phyloP scores from a whole-genome alignment of 106 monocot species.

The Triglochin maritima region DNA sequence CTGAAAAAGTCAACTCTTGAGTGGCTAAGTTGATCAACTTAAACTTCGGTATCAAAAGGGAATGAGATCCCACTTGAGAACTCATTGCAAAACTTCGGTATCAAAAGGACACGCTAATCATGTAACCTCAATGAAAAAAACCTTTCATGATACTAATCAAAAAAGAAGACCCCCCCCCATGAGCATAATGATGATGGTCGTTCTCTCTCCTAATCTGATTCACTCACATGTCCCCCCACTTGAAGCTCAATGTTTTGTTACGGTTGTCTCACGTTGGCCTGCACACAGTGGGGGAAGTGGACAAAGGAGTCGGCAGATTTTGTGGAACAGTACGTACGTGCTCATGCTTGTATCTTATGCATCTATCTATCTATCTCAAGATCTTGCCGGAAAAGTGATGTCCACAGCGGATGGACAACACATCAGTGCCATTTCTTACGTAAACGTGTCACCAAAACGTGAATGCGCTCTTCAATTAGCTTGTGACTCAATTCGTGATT shows the following conservation, averaged over 20 bases:
- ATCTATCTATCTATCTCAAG: background rate
- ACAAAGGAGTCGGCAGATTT: background rate
- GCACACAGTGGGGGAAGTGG: background rate
- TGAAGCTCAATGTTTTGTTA: background rate
- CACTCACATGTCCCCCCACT: background rate
- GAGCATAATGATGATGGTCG: too few relatives aligned
- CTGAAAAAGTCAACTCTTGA: too few relatives aligned
- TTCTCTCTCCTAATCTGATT: background rate
- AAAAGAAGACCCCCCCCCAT: too few relatives aligned
- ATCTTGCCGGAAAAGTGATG: background rate
- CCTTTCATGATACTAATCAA: too few relatives aligned
- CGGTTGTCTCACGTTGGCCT: constrained; percentile 2
- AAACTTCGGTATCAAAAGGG: too few relatives aligned
- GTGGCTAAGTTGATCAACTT: too few relatives aligned
- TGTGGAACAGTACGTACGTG: background rate
- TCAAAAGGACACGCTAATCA: too few relatives aligned
- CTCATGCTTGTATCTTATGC: background rate
- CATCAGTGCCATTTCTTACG: background rate
- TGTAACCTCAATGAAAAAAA: too few relatives aligned
- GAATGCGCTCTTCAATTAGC: background rate
- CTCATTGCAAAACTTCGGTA: too few relatives aligned
- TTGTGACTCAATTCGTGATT: background rate
- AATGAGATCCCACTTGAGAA: too few relatives aligned
- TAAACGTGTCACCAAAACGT: background rate
- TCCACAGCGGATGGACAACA: constrained; percentile 3